Base-by-base conservation (phyloP, 352 stramenopile species). In the Globisporangium lucens region DNA sequence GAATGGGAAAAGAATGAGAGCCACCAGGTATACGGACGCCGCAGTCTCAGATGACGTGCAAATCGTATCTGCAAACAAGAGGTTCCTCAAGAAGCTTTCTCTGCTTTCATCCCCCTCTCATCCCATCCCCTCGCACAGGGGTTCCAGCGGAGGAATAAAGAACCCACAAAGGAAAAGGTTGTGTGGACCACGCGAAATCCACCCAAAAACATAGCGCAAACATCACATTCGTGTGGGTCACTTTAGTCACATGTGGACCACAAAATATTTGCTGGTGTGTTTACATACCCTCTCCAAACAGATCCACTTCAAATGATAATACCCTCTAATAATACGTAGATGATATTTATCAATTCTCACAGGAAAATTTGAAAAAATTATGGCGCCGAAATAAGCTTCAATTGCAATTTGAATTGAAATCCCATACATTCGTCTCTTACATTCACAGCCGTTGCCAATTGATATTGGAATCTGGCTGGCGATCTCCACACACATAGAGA, bases 321-420 rank as follows among this genome's bases (percentile, higher is more conserved):
- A 24, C 24, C 24, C 24, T 24, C 24, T 24, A 0, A 55, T 9
- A 55, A 8, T 30, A 17, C n/a, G 12, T 36, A 47, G 1, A 0
- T 57, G 24, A 36, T 57, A 57, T 57, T 22, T 36, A 57, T 57
- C 24, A 29, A 36, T 57, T 57, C 12, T 22, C 24, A 57, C 51
- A 35, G 12, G 12, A 12, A 22, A 17, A 57, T 57, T 57, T 57
- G n/a, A 57, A 56, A 38, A 57, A 57, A 58, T 24, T 24, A 38
- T 58, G 52, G 52, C 52, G 52, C 52, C 52, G 52, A 57, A 57
- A 57, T 15, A 30, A 35, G 51, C 51, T 56, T 36, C 52, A 57
- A 55, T 36, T 17, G 38, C 38, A 46, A 46, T 46, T 57, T 36
- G 12, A n/a, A 57, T 33, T 22, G 27, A 36, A 22, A 17, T 20